These are phyloP conservation scores for Hawksworthiomyces lignivorus DNA, from an alignment of 2,329 filamentous ascomycete species.

Conservation along the genomic window DNA sequence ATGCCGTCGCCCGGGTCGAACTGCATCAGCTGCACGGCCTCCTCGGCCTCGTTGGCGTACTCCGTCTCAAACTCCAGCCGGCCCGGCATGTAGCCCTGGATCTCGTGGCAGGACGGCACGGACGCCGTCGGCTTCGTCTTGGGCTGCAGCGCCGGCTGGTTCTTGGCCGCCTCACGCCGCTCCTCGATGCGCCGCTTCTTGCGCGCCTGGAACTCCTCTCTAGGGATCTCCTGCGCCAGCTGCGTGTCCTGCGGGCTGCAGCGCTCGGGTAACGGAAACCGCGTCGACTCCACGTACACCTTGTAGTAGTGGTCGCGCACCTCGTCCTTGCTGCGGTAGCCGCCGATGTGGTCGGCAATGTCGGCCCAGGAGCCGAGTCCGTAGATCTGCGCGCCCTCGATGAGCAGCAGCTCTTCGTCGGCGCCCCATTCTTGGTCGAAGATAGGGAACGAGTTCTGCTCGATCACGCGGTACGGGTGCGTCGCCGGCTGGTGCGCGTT, in stretches of 20 bases:
- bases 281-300: constrained; percentile 75
- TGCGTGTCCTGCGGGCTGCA: constrained; percentile 76
- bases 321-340: constrained; percentile 89
- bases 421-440: constrained; percentile 94
- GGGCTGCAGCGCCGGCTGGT: constrained; percentile 71
- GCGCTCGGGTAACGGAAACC: constrained; percentile 79
- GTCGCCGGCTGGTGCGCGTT: constrained; percentile 80
- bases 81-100: constrained; percentile 97
- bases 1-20: constrained; percentile 94
- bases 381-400: constrained; percentile 94
- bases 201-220: constrained; percentile 85
- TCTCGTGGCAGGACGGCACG: constrained; percentile 93
- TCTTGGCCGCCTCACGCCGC: constrained; percentile 78
- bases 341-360: constrained; percentile 95
- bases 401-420: constrained; percentile 85
- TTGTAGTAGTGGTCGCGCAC: constrained; percentile 89
- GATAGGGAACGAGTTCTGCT: constrained; percentile 97
- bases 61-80: constrained; percentile 96
- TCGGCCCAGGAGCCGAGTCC: constrained; percentile 96
- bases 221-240: constrained; percentile 70
- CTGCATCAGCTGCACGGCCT: constrained; percentile 96
- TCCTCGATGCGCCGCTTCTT: constrained; percentile 94
- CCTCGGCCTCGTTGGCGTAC: constrained; percentile 95
- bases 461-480: constrained; percentile 88
- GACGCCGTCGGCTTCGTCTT: constrained; percentile 95